Conservation (phyloP, 257 asterid genomes). For the Ocimum tenuiflorum region DNA sequence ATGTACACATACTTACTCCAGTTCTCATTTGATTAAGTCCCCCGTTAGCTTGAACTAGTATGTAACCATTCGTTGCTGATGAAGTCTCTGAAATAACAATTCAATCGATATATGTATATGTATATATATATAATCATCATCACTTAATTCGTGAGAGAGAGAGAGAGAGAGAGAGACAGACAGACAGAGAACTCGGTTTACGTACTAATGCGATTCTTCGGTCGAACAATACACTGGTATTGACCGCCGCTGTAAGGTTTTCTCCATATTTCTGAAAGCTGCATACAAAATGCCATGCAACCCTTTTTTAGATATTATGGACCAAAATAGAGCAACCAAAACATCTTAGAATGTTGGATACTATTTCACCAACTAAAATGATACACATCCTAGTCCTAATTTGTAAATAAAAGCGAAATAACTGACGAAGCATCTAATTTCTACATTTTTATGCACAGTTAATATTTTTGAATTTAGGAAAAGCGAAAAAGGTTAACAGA, state of each 20-base stretch:
- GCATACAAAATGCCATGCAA: background rate
- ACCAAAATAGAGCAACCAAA: background rate
- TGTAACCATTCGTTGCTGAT: conserved; percentile 37
- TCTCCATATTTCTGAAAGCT: conserved; percentile 52
- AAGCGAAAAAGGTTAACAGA: conserved; percentile 11
- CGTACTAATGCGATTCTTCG: conserved; percentile 42
- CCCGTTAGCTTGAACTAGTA: conserved; percentile 82
- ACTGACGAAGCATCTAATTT: too few relatives aligned
- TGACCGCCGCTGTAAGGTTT: conserved; percentile 38
- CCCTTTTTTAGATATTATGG: too few relatives aligned
- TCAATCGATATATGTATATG: too few relatives aligned
- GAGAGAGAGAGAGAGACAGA: too few relatives aligned
- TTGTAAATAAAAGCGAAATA: too few relatives aligned
- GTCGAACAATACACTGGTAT: conserved; percentile 42
- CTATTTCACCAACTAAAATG: too few relatives aligned
- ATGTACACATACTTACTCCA: conserved; percentile 47
- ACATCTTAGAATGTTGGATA: too few relatives aligned
- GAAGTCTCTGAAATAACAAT: conserved; percentile 41
- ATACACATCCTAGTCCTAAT: too few relatives aligned
- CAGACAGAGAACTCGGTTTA: background rate
- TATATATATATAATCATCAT: too few relatives aligned
- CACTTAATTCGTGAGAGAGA: too few relatives aligned
- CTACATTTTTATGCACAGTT: too few relatives aligned
- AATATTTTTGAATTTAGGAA: background rate
- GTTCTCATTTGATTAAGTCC: conserved; percentile 96